Base-by-base conservation (phyloP, 225 moss, liverwort and hornwort species). In the Bryum argenteum region DNA sequence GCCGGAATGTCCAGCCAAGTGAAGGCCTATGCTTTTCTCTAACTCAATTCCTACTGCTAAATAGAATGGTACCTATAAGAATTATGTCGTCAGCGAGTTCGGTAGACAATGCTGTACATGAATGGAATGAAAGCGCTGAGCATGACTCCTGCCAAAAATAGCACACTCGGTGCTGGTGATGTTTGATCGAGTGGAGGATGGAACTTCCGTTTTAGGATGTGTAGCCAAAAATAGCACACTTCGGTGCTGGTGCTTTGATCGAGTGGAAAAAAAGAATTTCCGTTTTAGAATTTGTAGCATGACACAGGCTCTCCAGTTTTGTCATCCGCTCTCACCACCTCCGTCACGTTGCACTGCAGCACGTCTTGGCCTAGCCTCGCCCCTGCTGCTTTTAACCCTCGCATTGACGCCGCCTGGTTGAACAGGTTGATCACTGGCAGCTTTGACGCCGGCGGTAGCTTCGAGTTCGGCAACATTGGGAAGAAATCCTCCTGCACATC, bases 311-410 rank as follows among this genome's bases (percentile, higher is more conserved):
- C 93, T 48, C 96, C 96, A 2, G 93, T 96, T 60, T 9, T 79
- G 39, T 80, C 74, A 65, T 96, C 91, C 15, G 79, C 93, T 26
- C 20, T 67, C 38, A 96, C 93, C 23, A 91, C 82, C 78, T 89
- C 57, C 45, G 84, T 86, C 60, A 57, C 65, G 0, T 75, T 74
- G 79, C 96, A 96, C 37, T 79, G 22, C 58, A 96, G n/a, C 68
- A 96, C 96, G 74, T 96, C 96, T 75, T 93, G 93, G 5, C 85
- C 70, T 17, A 96, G 84, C 85, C 87, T 93, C 10, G 96, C 88
- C 11, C 96, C 96, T 2, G 96, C 90, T 0, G 96, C 58, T 75
- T 96, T 96, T 50, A 96, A 85, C 3, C 96, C 96, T 63, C 84
- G 90, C 56, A 93, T 76, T 19, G 91, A 90, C 12, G 93, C 65